Evolutionary conservation across 495 filamentous ascomycete genomes (phyloP), one percentile per base, ranked within the genome.

Genomic region (Evernia prunastri): DNA sequence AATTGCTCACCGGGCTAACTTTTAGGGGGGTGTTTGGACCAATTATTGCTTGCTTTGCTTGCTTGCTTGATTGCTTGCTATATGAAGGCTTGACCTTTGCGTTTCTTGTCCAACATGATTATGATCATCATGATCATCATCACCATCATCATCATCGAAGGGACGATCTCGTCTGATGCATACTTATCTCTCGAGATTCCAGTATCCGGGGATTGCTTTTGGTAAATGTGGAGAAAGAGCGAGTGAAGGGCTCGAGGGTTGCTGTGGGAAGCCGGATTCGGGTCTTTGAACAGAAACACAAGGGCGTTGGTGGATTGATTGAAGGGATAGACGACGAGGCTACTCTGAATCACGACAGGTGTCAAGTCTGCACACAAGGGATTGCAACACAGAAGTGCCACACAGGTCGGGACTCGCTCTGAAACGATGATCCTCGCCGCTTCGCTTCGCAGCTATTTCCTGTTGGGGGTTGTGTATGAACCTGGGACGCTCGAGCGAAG

Each of bases 291-390:
- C n/a, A n/a, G n/a, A n/a, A n/a, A 60, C 40, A 20, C 59, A 45
- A 47, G 33, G 23, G n/a, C n/a, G n/a, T n/a, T n/a, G n/a, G n/a
- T n/a, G n/a, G 36, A 17, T 63, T 42, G 25, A 29, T 40, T 12
- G 6, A 43, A 31, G 23, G 23, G 36, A 31, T 6, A n/a, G 27
- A 18, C 0, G 36, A 23, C n/a, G 12, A 12, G 6, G 12, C 42
- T 40, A 42, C 58, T 59, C 54, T 40, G 29, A 43, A 54, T 56
- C 51, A 56, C 51, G 49, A 31, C 37, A 63, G 35, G 49, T 56
- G 60, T 45, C 25, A 43, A 36, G 27, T 56, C 15, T 42, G 23
- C 23, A 40, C 23, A 40, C 18, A 12, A 45, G n/a, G 10, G 51
- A 63, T 15, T 54, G 33, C n/a, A 56, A 33, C 29, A 11, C 33